Evolutionary conservation across 805 yeast genomes (phyloP).

Genomic region (Saccharomycopsis amapae): DNA sequence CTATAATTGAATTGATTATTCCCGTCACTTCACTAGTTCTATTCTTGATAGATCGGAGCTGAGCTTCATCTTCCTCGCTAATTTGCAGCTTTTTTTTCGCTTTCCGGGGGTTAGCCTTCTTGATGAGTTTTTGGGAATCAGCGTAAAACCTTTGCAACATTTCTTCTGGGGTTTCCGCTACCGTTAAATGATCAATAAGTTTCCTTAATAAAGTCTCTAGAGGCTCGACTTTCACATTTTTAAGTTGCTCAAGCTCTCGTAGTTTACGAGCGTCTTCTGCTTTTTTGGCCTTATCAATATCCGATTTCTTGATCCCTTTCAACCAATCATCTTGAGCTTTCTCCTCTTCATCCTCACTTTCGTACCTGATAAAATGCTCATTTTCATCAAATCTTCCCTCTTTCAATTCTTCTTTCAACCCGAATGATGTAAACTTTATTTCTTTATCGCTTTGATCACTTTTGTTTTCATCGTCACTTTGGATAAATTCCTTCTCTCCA

Average conservation of each 20-base stretch:
- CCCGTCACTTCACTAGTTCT: conserved; percentile 40
- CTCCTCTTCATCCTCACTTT: conserved; percentile 29
- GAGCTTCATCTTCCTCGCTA: conserved; percentile 18
- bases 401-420: conserved; percentile 46
- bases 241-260: conserved; percentile 11
- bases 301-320: conserved; percentile 30
- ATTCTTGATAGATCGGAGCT: conserved; percentile 24
- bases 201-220: conserved; percentile 25
- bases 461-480: conserved; percentile 23
- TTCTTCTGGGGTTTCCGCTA: conserved; percentile 56
- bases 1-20: conserved; percentile 36
- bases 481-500: conserved; percentile 11
- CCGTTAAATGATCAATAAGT: conserved; percentile 42
- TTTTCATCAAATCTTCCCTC: conserved; percentile 55
- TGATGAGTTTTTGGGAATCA: conserved; percentile 23
- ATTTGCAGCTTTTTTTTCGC: conserved; percentile 1
- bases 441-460: conserved; percentile 31
- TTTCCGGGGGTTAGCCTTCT: conserved; percentile 15
- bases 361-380: conserved; percentile 48
- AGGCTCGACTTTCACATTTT: conserved; percentile 24
- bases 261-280: conserved; percentile 26
- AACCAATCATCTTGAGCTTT: conserved; percentile 37
- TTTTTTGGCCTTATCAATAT: conserved; percentile 31
- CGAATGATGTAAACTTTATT: conserved; percentile 56
- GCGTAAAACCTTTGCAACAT: conserved; percentile 38